Percentiles rank a stretch among this genome's conserved stretches.
Evolutionary conservation across 345 rosid species (phyloP).

Genomic region (Zanthoxylum bungeanum): DNA sequence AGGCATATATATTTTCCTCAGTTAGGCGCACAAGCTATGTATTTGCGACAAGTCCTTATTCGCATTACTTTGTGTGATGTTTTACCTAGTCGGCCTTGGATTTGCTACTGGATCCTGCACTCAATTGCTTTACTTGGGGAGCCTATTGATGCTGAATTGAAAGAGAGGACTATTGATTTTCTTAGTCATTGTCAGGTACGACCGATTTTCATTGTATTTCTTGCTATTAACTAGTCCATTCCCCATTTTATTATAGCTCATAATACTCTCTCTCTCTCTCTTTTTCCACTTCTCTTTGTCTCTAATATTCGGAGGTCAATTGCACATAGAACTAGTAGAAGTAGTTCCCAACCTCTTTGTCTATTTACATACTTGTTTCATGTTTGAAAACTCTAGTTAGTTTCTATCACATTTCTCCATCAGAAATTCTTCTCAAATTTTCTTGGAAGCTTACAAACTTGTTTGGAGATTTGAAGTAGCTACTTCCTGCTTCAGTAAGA

Average conservation of each 20-base stretch:
- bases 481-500: background rate
- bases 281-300: background rate
- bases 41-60: background rate
- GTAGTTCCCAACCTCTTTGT: background rate
- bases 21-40: background rate
- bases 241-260: background rate
- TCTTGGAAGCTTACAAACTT: background rate
- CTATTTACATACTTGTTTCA: background rate
- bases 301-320: background rate
- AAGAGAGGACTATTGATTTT: conserved; percentile 56
- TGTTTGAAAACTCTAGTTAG: background rate
- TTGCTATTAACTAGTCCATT: background rate
- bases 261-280: background rate
- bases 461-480: background rate
- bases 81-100: conserved; percentile 81
- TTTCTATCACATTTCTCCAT: background rate
- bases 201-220: background rate
- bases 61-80: background rate
- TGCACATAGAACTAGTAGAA: background rate
- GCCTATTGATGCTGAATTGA: conserved; percentile 51
- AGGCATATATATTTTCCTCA: background rate
- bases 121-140: conserved; percentile 86
- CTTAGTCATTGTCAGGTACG: conserved; percentile 80
- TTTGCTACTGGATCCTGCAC: conserved; percentile 95
- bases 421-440: background rate